These are phyloP conservation scores for Vararia minispora DNA, from an alignment of 768 basidiomycete species.

Conservation along the genomic window DNA sequence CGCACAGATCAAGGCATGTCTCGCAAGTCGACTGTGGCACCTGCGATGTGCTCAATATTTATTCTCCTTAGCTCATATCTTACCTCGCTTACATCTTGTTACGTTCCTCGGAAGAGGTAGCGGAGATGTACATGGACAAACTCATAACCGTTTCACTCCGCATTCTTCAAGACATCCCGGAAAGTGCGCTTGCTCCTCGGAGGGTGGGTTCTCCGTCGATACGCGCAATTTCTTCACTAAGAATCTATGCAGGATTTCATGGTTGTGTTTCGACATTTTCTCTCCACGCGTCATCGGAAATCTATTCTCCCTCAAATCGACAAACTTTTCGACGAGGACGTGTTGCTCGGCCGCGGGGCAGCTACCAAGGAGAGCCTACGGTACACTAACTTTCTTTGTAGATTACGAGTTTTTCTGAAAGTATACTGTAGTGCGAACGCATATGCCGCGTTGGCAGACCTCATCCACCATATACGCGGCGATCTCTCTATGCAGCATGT, in stretches of 20 bases:
- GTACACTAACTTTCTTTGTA: constrained; percentile 26
- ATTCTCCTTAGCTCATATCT: constrained; percentile 65
- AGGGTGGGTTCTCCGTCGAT: constrained; percentile 40
- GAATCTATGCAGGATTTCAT: constrained; percentile 60
- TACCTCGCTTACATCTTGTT: constrained; percentile 85
- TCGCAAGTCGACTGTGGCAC: too few species aligned
- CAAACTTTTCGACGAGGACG: constrained; percentile 82
- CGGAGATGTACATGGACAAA: constrained; percentile 76
- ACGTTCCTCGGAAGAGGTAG: too few species aligned
- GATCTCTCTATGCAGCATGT: constrained; percentile 75
- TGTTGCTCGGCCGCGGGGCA: constrained; percentile 76
- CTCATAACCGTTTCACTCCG: constrained; percentile 73
- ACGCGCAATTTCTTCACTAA: background rate
- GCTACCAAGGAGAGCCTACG: constrained; percentile 79
- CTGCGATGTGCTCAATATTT: background rate
- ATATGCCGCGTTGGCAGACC: constrained; percentile 84
- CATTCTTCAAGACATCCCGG: constrained; percentile 89
- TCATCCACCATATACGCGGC: constrained; percentile 81
- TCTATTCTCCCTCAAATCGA: constrained; percentile 77
- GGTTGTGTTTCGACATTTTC: constrained; percentile 85
- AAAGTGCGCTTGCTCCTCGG: constrained; percentile 69
- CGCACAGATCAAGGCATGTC: constrained; percentile 92
- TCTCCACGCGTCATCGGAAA: constrained; percentile 65
- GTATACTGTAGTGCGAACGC: constrained; percentile 50
- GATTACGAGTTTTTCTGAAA: background rate